Evolutionary conservation across 345 rosid species (phyloP).

Genomic region (Hibiscus syriacus): DNA sequence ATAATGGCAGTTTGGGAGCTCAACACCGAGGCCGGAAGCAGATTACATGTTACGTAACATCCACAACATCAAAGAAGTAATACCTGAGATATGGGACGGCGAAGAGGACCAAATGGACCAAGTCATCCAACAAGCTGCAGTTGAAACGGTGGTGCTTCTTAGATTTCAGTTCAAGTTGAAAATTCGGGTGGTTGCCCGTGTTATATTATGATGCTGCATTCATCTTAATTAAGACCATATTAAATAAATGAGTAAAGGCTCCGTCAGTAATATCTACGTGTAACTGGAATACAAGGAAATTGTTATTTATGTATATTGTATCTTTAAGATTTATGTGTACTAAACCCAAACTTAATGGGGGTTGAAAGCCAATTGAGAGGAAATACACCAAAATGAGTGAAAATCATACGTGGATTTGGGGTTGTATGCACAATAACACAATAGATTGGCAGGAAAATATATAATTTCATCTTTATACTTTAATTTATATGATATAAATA

Average conservation of each 20-base stretch:
- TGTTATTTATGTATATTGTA: not conserved
- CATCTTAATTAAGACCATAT: not conserved
- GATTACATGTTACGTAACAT: slow-evolving; percentile 70
- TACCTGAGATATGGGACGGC: slow-evolving; percentile 73
- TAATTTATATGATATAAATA: too few species aligned
- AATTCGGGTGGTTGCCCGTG: not conserved
- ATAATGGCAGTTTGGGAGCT: slow-evolving; percentile 57
- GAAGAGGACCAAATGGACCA: slow-evolving; percentile 49
- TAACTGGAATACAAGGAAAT: not conserved
- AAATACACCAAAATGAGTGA: not conserved
- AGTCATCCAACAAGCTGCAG: slow-evolving; percentile 43
- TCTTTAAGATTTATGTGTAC: not conserved
- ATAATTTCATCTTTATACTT: too few species aligned
- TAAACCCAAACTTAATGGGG: not conserved
- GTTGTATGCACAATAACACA: not conserved
- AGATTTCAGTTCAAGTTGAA: slow-evolving; percentile 11
- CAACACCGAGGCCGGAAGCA: slow-evolving; percentile 56
- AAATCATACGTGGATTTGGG: not conserved
- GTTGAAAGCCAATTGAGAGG: not conserved
- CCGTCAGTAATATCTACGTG: not conserved
- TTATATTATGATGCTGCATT: not conserved
- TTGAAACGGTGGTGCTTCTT: slow-evolving; percentile 58
- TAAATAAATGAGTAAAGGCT: not conserved
- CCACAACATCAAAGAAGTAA: slow-evolving; percentile 76
- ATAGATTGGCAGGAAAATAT: too few species aligned